A percentile compares a stretch with the other conserved stretches of the same genome.
Conservation (phyloP, 2,329 filamentous ascomycete species). For the Nemania diffusa region DNA sequence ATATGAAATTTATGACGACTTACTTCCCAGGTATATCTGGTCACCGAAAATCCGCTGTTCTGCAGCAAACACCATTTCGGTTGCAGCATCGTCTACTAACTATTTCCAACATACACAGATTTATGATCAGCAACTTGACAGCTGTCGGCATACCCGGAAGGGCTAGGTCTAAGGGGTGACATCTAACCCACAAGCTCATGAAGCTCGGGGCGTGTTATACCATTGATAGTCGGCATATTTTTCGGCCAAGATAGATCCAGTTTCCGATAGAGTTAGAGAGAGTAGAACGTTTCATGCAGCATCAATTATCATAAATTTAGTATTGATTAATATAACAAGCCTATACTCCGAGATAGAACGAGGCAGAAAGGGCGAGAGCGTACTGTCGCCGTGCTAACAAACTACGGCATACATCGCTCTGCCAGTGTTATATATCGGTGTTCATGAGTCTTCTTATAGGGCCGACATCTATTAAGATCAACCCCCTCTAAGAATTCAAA, state of each 20-base stretch:
- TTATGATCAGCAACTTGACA: neutral
- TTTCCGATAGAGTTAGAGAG: neutral
- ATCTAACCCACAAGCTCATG: conserved; percentile 25
- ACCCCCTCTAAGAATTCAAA: accelerated
- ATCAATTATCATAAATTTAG: conserved; percentile 6
- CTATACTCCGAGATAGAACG: too few relatives aligned
- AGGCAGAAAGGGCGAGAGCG: neutral
- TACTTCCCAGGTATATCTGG: neutral
- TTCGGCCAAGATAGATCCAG: neutral
- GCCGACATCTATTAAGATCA: conserved; percentile 1
- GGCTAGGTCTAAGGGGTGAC: neutral
- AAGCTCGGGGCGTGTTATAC: accelerated
- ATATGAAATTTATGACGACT: conserved; percentile 11
- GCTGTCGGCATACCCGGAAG: neutral
- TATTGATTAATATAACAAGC: neutral
- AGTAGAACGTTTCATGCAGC: conserved; percentile 25
- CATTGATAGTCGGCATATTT: neutral
- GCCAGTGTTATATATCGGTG: conserved; percentile 14
- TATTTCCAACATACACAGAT: neutral
- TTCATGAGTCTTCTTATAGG: neutral
- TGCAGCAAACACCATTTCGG: conserved; percentile 19
- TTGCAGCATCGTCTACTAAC: conserved; percentile 1
- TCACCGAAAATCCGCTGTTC: conserved; percentile 28
- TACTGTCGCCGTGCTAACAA: conserved; percentile 7
- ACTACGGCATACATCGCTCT: conserved; percentile 14